phyloP scores from a whole-genome alignment of 169 alveolate genomes.

The Plasmodium berghei region DNA sequence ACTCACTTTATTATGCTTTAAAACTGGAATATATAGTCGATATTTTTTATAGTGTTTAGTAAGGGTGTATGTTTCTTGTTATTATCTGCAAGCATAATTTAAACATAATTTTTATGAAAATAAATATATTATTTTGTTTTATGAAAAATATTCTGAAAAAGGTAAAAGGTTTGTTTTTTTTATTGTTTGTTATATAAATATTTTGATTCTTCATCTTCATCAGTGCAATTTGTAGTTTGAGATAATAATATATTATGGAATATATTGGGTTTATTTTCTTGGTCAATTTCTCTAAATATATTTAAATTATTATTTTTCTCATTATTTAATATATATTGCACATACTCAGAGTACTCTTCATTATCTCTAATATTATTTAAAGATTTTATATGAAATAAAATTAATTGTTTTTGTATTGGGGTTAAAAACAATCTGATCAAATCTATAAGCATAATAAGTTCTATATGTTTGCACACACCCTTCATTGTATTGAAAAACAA shows the following conservation, averaged over 20 bases:
- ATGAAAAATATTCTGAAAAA: not conserved
- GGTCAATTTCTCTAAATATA: slow-evolving; percentile 1
- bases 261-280: slow-evolving; percentile 18
- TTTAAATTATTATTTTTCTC: slow-evolving; percentile 31
- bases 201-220: slow-evolving; percentile 30
- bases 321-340: slow-evolving; percentile 37
- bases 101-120: slow-evolving; percentile 1
- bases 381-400: slow-evolving; percentile 57
- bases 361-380: slow-evolving; percentile 21
- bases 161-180: slow-evolving; percentile 25
- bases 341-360: slow-evolving; percentile 52
- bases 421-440: slow-evolving; percentile 52
- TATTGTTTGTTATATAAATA: slow-evolving; percentile 32
- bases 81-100: too few relatives aligned
- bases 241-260: slow-evolving; percentile 6
- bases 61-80: too few relatives aligned
- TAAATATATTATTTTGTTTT: not conserved
- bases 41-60: too few relatives aligned
- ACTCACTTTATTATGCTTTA: too few relatives aligned
- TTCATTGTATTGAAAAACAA: slow-evolving; percentile 45
- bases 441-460: slow-evolving; percentile 56
- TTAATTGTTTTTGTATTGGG: slow-evolving; percentile 66
- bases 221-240: slow-evolving; percentile 18
- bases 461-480: slow-evolving; percentile 34
- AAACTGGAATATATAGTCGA: too few relatives aligned